phyloP scores from a whole-genome alignment of 106 monocot genomes.

The Phalaenopsis aphrodite region DNA sequence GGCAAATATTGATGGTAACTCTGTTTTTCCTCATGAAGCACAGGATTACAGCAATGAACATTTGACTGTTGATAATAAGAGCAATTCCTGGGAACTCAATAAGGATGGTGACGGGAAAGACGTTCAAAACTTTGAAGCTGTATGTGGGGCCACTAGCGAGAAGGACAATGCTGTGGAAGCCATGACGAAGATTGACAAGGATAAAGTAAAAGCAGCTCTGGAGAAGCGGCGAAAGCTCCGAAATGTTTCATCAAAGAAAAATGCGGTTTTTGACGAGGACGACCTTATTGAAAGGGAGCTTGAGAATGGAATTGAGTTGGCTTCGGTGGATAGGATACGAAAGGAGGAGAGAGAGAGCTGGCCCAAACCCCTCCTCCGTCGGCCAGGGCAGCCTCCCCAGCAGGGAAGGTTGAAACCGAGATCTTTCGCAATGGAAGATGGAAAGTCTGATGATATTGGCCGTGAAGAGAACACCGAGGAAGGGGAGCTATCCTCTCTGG shows the following conservation, averaged over 20 bases:
- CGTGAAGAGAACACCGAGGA: constrained; percentile 30
- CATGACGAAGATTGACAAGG: constrained; percentile 44
- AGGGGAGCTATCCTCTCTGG: constrained; percentile 42
- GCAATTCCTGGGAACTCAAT: constrained; percentile 1
- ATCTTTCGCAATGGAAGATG: not conserved
- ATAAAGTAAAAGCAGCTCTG: constrained; percentile 61
- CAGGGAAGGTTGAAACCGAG: not conserved
- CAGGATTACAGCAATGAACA: constrained; percentile 19
- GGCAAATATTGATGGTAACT: not conserved
- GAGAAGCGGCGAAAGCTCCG: constrained; percentile 39
- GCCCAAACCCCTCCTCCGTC: constrained; percentile 11
- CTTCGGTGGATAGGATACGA: constrained; percentile 14
- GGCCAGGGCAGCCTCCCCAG: not conserved
- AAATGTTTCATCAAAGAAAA: constrained; percentile 17
- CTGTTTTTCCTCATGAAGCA: not conserved
- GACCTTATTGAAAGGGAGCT: constrained; percentile 66
- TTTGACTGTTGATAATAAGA: not conserved
- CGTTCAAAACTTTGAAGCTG: constrained; percentile 4
- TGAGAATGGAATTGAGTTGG: constrained; percentile 47
- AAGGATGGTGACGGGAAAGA: constrained; percentile 14
- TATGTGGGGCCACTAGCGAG: not conserved
- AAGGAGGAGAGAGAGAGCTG: constrained; percentile 22
- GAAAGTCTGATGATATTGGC: not conserved
- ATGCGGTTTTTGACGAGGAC: constrained; percentile 44
- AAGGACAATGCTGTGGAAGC: constrained; percentile 8